Base-by-base conservation (phyloP, 2,329 filamentous ascomycete species). In the Incumbomyces delicatus region DNA sequence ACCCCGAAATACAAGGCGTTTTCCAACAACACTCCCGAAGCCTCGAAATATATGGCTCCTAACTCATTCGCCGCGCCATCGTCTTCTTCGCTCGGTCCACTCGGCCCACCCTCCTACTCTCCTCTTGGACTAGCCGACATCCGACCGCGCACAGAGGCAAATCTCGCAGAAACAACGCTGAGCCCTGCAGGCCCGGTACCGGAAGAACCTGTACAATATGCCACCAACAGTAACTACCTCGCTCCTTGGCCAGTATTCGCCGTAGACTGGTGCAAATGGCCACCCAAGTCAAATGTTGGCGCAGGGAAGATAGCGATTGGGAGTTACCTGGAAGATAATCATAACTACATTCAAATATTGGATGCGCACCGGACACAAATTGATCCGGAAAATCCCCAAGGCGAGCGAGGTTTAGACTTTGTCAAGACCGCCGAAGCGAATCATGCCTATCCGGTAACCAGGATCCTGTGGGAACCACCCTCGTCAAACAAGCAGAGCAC, bases 221-320 rank as follows among this genome's bases (percentile, higher is more conserved):
- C 62, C 66, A 85, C 62, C 5, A 94, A 90, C 53, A 94, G 87
- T 72, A 95, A 90, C 63, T 95, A 95, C 62, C 70, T 94, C 53
- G 88, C 90, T 3, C 89, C 90, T 0, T 98, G 92, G 87, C 84
- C 88, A 12, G 82, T 94, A 46, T 98, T 96, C 64, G 90, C 92
- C 11, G 90, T 94, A 59, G 92, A 98, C 69, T 98, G 92, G 92
- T 98, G 92, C 72, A 98, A 98, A 67, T 98, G 92, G 90, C 80
- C 85, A 13, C 81, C 90, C 2, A 80, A 87, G 34, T 58, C 81
- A 32, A 63, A 60, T 43, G 70, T 71, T 55, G 82, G 86, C 52
- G 87, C 87, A 2, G 92, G 92, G 33, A 96, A 96, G 67, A 77
- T 98, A 57, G 92, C 92, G 11, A 76, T 98, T 33, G 92, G 90